Conservation (phyloP, 495 filamentous ascomycete species). For the Hyaloscypha variabilis region DNA sequence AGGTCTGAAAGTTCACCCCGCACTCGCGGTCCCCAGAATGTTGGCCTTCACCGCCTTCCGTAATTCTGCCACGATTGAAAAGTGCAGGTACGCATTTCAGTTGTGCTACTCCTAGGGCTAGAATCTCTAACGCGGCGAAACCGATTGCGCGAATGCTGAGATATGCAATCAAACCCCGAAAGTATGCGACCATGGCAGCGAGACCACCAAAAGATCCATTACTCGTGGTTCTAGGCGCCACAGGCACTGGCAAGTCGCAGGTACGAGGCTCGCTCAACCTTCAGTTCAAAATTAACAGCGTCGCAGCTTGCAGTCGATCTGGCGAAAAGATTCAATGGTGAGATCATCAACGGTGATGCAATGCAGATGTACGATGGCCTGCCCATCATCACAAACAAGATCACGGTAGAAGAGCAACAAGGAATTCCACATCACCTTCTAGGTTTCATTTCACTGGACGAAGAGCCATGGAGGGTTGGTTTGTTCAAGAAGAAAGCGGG, state of each 20-base stretch:
- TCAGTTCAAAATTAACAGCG: slow-evolving; percentile 23
- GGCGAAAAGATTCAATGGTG: slow-evolving; percentile 82
- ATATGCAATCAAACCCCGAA: background rate
- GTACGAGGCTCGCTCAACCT: slow-evolving; percentile 46
- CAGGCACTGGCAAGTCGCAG: slow-evolving; percentile 98
- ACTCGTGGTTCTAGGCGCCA: slow-evolving; percentile 86
- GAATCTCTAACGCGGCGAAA: too few relatives aligned
- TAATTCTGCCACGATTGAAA: too few relatives aligned
- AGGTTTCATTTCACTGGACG: slow-evolving; percentile 69
- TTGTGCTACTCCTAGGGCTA: too few relatives aligned
- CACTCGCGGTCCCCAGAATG: too few relatives aligned
- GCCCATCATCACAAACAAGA: slow-evolving; percentile 95
- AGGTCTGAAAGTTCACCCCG: too few relatives aligned
- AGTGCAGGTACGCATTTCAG: too few relatives aligned
- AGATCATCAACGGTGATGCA: slow-evolving; percentile 98
- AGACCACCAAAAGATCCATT: slow-evolving; percentile 54
- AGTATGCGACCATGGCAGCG: slow-evolving; percentile 16
- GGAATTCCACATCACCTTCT: slow-evolving; percentile 90
- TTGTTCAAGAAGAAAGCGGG: slow-evolving; percentile 71
- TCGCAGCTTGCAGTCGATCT: slow-evolving; percentile 87
- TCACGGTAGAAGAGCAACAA: slow-evolving; percentile 70
- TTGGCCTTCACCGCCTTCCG: too few relatives aligned
- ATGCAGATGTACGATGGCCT: slow-evolving; percentile 97
- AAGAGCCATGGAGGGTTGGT: slow-evolving; percentile 81
- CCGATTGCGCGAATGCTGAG: slow-evolving; percentile 20